Base-by-base conservation (phyloP, 352 stramenopile species). In the Globisporangium nagaii region DNA sequence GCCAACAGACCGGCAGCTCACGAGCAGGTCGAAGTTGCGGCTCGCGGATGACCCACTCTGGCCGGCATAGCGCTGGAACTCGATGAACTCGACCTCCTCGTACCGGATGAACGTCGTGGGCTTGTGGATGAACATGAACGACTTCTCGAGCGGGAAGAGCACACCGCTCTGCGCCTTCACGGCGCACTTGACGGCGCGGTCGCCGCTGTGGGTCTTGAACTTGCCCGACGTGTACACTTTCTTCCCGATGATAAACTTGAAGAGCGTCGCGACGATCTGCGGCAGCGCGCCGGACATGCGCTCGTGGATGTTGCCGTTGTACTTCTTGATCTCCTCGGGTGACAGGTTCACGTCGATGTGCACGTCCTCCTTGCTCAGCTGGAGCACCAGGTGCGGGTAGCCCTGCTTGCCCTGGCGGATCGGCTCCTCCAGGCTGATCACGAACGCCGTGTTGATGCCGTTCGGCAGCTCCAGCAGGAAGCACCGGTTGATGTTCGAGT, bases 121-220 rank as follows among this genome's bases (percentile, higher is more conserved):
- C 71, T 99, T 99, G 84, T 99, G 96, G 65, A 99, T 99, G 67
- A 99, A 99, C 77, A 99, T 98, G 73, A 99, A 99, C 63, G 95
- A 98, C 75, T 96, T 98, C 60, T 99, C 95, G 13, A 99, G 73
- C 30, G 96, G 96, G 69, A 99, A 99, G 12, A 99, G 77, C 53
- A 98, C 83, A 24, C 97, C 97, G 60, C 96, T 96, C 68, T 98
- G 98, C 24, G 96, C 96, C 47, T 96, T 97, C 46, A 97, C 73
- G 34, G 89, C 81, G 56, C 90, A 97, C 52, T 95, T 95, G 58
- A 98, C 79, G 8, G 78, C 86, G 37, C 91, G 83, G 54, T 93
- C 84, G 49, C 84, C 88, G 48, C 70, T 88, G 70, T 91, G 80
- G 10, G 79, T 94, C 75, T 88, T 86, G 67, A 96, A 96, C 54